Conservation (phyloP, 192 early-diverging fungal genomes). For the Coemansia sp. region DNA sequence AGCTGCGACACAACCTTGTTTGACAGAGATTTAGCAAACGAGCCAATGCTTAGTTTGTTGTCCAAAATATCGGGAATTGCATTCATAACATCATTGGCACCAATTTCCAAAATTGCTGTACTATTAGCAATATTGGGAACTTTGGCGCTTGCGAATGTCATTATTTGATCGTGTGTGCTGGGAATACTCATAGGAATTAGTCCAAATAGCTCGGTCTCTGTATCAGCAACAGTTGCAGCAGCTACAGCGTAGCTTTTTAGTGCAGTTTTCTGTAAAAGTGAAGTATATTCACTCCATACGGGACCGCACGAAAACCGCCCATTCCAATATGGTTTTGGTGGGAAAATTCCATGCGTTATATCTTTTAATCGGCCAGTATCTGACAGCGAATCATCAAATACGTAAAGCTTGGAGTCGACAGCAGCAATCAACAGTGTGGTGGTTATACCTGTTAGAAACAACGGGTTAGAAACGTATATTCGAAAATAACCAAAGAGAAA, state of each 20-base stretch:
- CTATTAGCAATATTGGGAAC: neutral
- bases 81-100: constrained; percentile 13
- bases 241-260: constrained; percentile 8
- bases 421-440: neutral
- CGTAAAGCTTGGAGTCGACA: neutral
- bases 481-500: too few relatives aligned
- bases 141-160: neutral
- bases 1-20: constrained; percentile 10
- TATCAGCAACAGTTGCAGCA: neutral
- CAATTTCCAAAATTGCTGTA: constrained; percentile 15
- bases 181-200: constrained; percentile 11
- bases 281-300: constrained; percentile 15
- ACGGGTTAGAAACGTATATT: too few relatives aligned
- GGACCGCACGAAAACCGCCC: constrained; percentile 22
- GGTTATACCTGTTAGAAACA: too few relatives aligned
- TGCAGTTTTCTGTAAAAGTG: neutral
- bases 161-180: constrained; percentile 20
- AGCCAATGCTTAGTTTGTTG: neutral
- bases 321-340: constrained; percentile 21
- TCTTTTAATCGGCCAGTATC: constrained; percentile 16
- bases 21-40: constrained; percentile 9
- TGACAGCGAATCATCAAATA: constrained; percentile 21
- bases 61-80: constrained; percentile 4
- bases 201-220: constrained; percentile 2
- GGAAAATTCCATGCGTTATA: constrained; percentile 5